Evolutionary conservation across 164 flowering plant species (phyloP), one percentile per base, ranked within the genome.

Genomic region (Berberis thunbergii): DNA sequence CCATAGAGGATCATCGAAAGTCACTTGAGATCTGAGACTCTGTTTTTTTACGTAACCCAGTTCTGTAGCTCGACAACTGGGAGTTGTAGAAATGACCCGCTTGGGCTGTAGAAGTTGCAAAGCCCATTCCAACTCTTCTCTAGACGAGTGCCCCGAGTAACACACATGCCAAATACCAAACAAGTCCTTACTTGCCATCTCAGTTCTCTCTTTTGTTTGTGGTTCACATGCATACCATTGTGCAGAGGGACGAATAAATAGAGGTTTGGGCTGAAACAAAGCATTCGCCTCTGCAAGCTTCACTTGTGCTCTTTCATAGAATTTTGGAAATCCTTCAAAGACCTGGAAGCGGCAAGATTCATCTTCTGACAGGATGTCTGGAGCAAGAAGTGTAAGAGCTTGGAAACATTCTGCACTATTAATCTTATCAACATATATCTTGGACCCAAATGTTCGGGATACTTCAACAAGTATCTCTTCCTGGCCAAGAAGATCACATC

Each of bases 81-180:
- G 86, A 49, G 96, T 85, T 63, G 97, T 88, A 13, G 97, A 91
- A 48, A 87, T 81, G 45, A 91, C 89, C 80, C 86, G 68, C 65
- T 82, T 88, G 44, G 97, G 97, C 12, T 77, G 75, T 61, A 91
- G 84, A 76, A 84, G 82, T 70, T 87, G 80, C 73, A 88, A 73
- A 1, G 94, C 94, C 86, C 89, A 86, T 66, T 88, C 96, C 45
- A 91, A 44, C 69, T 91, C 97, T 67, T 83, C 92, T 58, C 75
- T 78, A 7, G 97, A 88, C 44, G 97, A 91, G 70, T 91, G 97
- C 70, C 81, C 86, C 0, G 94, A 87, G 76, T 82, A 91, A 70
- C 97, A 91, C 13, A 88, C 86, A 72, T 91, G 96, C 96, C 96
- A 91, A 65, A 88, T 75, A 62, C 97, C 94, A 83, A 66, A 83